Conservation (phyloP, 2,329 filamentous ascomycete genomes). For the Phaeosphaeriaceae sp. region DNA sequence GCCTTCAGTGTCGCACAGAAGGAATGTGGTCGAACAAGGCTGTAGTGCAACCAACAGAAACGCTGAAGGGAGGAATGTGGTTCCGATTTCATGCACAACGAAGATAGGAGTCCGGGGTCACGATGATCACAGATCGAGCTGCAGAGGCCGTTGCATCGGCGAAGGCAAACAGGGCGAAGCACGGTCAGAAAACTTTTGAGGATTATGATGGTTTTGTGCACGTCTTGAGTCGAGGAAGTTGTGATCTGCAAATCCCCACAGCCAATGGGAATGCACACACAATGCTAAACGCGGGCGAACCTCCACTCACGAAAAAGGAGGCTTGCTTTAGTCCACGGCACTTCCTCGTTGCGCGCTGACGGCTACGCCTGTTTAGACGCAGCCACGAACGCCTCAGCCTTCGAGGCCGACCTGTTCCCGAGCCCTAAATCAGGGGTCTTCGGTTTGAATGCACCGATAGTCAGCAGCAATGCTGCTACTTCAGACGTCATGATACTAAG, state of each 20-base stretch:
- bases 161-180: background rate
- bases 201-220: background rate
- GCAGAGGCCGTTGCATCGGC: slow-evolving; percentile 1
- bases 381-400: slow-evolving; percentile 21
- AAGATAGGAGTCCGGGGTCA: background rate
- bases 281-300: background rate
- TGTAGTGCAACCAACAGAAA: slow-evolving; percentile 12
- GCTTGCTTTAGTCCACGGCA: slow-evolving; percentile 2
- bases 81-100: slow-evolving; percentile 7
- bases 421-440: slow-evolving; percentile 4
- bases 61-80: slow-evolving; percentile 7
- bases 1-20: slow-evolving; percentile 10
- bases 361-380: slow-evolving; percentile 21
- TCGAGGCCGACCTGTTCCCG: slow-evolving; percentile 13
- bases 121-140: background rate
- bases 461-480: slow-evolving; percentile 3
- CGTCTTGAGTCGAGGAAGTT: slow-evolving; percentile 2
- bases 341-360: slow-evolving; percentile 8
- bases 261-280: background rate
- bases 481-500: slow-evolving; percentile 4
- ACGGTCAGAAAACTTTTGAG: background rate
- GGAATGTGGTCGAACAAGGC: slow-evolving; percentile 13
- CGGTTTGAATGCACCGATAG: slow-evolving; percentile 11
- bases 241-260: background rate
- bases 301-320: background rate